These are phyloP conservation scores for Hamiltosporidium magnivora DNA, from an alignment of 371 early-diverging fungal genomes.

Conservation along the genomic window DNA sequence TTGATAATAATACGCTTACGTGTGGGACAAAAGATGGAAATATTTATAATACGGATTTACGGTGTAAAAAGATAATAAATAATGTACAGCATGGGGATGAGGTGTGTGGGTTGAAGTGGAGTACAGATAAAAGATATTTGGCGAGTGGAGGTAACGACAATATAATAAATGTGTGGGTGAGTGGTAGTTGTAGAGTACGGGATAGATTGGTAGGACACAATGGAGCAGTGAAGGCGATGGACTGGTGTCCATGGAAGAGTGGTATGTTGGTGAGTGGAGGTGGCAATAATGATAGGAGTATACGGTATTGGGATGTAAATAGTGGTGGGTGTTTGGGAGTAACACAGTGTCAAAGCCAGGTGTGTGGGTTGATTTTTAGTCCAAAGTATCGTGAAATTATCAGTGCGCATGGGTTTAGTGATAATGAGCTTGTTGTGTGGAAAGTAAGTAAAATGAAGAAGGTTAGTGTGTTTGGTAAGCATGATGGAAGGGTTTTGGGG, in stretches of 20 bases:
- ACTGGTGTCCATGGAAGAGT: conserved; percentile 57
- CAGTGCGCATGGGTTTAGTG: conserved; percentile 48
- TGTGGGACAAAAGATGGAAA: not conserved
- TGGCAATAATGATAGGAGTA: conserved; percentile 52
- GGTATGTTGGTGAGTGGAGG: conserved; percentile 53
- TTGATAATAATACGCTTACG: not conserved
- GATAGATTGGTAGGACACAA: not conserved
- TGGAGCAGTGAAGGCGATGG: conserved; percentile 34
- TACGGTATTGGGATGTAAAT: conserved; percentile 53
- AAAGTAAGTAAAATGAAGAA: conserved; percentile 47
- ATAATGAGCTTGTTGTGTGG: conserved; percentile 54
- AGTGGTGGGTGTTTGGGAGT: conserved; percentile 19
- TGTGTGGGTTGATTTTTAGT: conserved; percentile 46
- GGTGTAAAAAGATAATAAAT: not conserved
- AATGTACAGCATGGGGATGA: conserved; percentile 41
- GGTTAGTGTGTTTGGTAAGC: conserved; percentile 48
- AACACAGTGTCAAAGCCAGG: conserved; percentile 46
- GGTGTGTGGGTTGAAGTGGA: conserved; percentile 55
- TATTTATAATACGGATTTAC: not conserved
- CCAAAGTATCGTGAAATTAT: conserved; percentile 54
- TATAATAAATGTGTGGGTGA: not conserved
- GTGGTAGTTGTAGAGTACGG: not conserved
- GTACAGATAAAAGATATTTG: conserved; percentile 41
- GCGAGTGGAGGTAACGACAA: conserved; percentile 54
- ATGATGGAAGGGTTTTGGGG: conserved; percentile 50